Evolutionary conservation across 2,329 filamentous ascomycete genomes (phyloP), one percentile per base, ranked within the genome.

Genomic region (Penicillium psychrosexuale): DNA sequence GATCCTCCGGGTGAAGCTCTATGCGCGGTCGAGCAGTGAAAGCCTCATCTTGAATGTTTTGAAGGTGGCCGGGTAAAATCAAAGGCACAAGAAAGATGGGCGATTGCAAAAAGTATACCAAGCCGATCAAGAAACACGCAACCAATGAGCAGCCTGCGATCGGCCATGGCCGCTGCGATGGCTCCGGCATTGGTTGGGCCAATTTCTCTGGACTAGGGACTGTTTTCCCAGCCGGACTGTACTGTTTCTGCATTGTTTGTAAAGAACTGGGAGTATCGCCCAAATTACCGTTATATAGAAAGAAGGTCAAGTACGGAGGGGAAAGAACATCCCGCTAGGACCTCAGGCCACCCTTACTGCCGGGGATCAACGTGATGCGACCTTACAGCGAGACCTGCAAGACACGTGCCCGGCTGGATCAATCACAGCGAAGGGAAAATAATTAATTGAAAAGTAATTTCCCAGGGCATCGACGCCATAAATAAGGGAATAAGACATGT

Each of bases 1-100:
- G 77, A 17, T 76, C 62, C 37, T 78, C 64, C 1, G 78, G 78
- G 57, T 77, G 75, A 13, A 80, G 65, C 34, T 63, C 56, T 27
- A 68, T 66, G 8, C 46, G 43, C 15, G 67, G 66, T 27, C 65
- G 66, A 15, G 40, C 36, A 3, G 27, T 37, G 12, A 53, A 54
- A 1, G 51, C 48, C 9, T 27, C 37, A 27, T 45, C 28, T 36
- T 46, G 33, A 3, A 33, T 30, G 4, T 31, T 5, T 15, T 46
- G 40, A 30, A 27, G 42, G 30, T 44, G 43, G 6, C 47, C 42
- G 5, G 57, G 52, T 13, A 47, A 27, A 15, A 57, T 19, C 50
- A 49, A 50, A 2, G 49, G 51, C 15, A 12, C 38, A 7, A 55
- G n/a, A 13, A 48, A 28, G 7, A 43, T 30, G 8, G 24, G 12